Base-by-base conservation (phyloP, 1,139 yeast genomes). In the Kodamaea arcana region DNA sequence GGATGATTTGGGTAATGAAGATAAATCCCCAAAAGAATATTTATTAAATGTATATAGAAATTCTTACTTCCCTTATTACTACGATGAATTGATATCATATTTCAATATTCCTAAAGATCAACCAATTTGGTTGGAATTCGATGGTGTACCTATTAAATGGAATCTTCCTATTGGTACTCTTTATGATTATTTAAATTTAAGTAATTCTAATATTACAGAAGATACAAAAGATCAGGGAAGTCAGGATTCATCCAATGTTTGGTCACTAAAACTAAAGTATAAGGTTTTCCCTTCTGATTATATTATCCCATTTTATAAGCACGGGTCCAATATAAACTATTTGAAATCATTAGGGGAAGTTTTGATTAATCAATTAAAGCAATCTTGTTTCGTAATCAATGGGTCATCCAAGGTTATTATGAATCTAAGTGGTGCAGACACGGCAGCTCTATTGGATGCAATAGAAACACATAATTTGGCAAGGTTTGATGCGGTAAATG, bases 291-390 rank as follows among this genome's bases (percentile, higher is more conserved):
- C 94, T 0, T 35, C 47, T 0, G 76, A 69, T 2, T 57, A 70
- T 15, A 58, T 84, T 1, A 63, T 85, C 5, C 82, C 85, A 1
- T 55, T 66, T 41, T 37, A 41, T n/a, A 43, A 48, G 35, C 37
- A 39, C 5, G 45, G 41, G 12, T 27, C 16, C 0, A 29, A 41
- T 5, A 35, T 52, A 3, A 53, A 61, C 40, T 65, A 65, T 44
- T 49, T 46, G 5, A 45, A 37, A 25, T 36, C 56, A 3, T 40
- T 85, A 21, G 63, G 66, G 35, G 74, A 71, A 35, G 71, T 75
- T 33, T 77, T 92, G 78, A 65, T 80, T 40, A 87, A 88, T 53
- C 88, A 78, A 43, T 58, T 86, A 52, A 90, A 90, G 49, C 96
- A 90, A 51, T 73, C 88, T 3, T 77, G 85, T 48, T 85, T 70